A percentile compares a stretch with the other conserved stretches of the same genome.
Conservation (phyloP, 176 grass and related monocot species). For the Secale cereale region DNA sequence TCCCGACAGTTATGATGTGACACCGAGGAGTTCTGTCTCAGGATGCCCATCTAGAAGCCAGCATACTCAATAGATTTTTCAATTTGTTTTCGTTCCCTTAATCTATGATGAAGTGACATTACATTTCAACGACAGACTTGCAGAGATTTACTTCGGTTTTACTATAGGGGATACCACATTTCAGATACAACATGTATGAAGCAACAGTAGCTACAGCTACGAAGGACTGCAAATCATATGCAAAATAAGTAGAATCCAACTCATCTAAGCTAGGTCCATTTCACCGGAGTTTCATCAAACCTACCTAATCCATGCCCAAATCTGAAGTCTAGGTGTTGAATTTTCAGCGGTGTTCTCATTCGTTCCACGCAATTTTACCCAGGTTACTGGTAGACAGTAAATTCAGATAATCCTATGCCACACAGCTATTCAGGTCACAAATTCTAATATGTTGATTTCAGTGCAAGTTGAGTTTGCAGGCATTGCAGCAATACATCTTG, state of each 20-base stretch:
- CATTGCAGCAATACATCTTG: not conserved
- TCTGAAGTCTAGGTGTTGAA: not conserved
- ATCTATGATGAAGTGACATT: not conserved
- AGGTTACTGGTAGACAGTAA: not conserved
- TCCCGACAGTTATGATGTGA: slow-evolving; percentile 25
- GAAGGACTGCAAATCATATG: not conserved
- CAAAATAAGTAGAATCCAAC: not conserved
- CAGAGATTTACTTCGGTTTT: not conserved
- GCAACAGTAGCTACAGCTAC: no score
- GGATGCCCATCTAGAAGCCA: not conserved
- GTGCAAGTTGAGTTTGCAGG: not conserved
- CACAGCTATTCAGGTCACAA: not conserved
- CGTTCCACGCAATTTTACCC: not conserved
- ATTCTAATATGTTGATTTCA: not conserved
- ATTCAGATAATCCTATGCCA: not conserved
- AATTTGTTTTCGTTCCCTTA: not conserved
- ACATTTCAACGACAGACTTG: not conserved
- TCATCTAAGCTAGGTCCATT: no score
- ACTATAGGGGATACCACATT: no score
- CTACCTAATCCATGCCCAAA: not conserved
- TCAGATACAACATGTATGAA: not conserved
- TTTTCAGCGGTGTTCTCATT: not conserved
- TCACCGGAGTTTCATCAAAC: no score
- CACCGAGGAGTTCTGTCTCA: slow-evolving; percentile 2
- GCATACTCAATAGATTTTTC: not conserved